phyloP scores from a whole-genome alignment of 495 filamentous ascomycete genomes.

The Aspergillus nidulans region DNA sequence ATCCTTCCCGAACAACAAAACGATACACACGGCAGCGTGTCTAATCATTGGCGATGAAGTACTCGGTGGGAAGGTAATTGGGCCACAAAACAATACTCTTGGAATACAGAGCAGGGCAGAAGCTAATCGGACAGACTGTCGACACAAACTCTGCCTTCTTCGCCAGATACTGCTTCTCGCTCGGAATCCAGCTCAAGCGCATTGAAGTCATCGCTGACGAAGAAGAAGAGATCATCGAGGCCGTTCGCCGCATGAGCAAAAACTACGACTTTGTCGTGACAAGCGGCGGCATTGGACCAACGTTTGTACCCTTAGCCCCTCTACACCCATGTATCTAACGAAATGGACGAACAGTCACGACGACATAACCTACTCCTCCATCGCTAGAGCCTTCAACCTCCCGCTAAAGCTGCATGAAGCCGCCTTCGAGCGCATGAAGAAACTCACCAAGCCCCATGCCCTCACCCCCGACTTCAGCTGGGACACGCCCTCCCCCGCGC shows the following conservation, averaged over 20 bases:
- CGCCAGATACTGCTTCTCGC: slow-evolving; percentile 86
- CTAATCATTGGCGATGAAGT: slow-evolving; percentile 97
- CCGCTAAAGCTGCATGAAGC: slow-evolving; percentile 70
- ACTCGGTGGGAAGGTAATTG: slow-evolving; percentile 80
- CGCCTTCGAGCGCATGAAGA: slow-evolving; percentile 78
- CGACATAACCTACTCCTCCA: slow-evolving; percentile 93
- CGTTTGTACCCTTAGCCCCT: slow-evolving; percentile 47
- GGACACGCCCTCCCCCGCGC: slow-evolving; percentile 72
- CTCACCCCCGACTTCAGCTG: slow-evolving; percentile 76
- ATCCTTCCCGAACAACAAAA: slow-evolving; percentile 47
- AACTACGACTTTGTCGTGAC: slow-evolving; percentile 94
- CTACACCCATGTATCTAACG: neutral
- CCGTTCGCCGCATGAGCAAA: slow-evolving; percentile 74
- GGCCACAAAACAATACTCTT: neutral
- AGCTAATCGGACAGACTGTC: slow-evolving; percentile 48
- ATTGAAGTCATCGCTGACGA: slow-evolving; percentile 93
- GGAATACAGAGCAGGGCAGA: slow-evolving; percentile 5
- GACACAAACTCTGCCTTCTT: slow-evolving; percentile 93
- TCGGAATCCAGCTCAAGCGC: slow-evolving; percentile 84
- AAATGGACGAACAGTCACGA: slow-evolving; percentile 61
- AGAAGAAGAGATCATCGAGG: slow-evolving; percentile 84
- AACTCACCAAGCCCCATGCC: slow-evolving; percentile 65
- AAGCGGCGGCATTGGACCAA: slow-evolving; percentile 91
- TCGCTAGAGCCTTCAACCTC: slow-evolving; percentile 82
- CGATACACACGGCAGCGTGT: slow-evolving; percentile 86